phyloP scores from a whole-genome alignment of 768 basidiomycete species.

The Dentipellis fragilis region DNA sequence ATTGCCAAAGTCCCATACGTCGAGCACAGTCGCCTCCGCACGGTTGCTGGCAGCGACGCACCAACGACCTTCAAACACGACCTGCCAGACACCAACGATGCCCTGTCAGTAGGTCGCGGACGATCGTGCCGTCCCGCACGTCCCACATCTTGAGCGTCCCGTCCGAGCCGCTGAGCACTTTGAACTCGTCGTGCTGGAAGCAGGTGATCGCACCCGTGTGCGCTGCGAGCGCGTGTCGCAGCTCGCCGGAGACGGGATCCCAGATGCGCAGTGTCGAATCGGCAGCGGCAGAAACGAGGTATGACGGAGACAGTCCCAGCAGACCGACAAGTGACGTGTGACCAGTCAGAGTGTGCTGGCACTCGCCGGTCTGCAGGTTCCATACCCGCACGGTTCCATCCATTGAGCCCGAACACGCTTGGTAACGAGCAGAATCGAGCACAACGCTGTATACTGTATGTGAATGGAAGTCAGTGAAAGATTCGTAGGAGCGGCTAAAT shows the following conservation, averaged over 20 bases:
- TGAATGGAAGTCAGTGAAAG: not conserved
- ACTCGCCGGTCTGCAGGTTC: constrained; percentile 77
- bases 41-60: constrained; percentile 91
- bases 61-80: constrained; percentile 89
- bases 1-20: constrained; percentile 85
- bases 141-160: constrained; percentile 99
- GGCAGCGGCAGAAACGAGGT: constrained; percentile 92
- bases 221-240: constrained; percentile 74
- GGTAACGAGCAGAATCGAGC: constrained; percentile 74
- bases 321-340: constrained; percentile 95
- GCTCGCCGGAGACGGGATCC: constrained; percentile 79
- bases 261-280: constrained; percentile 93
- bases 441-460: constrained; percentile 87
- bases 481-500: not conserved
- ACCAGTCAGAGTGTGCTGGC: constrained; percentile 72
- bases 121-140: constrained; percentile 73
- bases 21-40: constrained; percentile 65
- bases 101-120: constrained; percentile 84
- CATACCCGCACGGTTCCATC: constrained; percentile 95
- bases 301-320: constrained; percentile 78
- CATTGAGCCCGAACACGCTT: constrained; percentile 96
- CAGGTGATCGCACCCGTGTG: constrained; percentile 99
- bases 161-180: constrained; percentile 90
- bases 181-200: constrained; percentile 98
- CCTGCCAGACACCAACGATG: constrained; percentile 96